Percentiles rank a stretch among this genome's conserved stretches.
Conservation (phyloP, 441 rosid species). For the Populus hybrid region DNA sequence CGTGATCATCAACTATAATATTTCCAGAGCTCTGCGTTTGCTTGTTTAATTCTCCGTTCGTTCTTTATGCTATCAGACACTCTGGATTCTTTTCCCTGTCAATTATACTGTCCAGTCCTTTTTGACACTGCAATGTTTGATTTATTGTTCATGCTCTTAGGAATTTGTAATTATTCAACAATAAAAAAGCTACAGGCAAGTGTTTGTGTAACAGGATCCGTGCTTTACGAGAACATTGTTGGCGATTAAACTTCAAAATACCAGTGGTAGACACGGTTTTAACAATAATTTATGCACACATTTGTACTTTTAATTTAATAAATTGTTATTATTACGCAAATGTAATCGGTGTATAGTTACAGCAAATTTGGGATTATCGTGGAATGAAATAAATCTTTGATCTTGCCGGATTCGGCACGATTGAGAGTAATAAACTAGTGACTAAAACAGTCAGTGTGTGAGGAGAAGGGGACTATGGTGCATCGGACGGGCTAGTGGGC, state of each 20-base stretch:
- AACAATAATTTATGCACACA: neutral
- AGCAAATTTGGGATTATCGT: neutral
- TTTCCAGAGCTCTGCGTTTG: neutral
- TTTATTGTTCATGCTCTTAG: neutral
- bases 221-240: neutral
- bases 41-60: neutral
- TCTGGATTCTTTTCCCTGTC: neutral
- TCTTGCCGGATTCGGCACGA: constrained; percentile 19
- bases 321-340: neutral
- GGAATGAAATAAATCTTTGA: neutral
- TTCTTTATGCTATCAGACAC: neutral
- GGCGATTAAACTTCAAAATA: neutral
- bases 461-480: neutral
- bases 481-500: neutral
- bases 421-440: neutral
- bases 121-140: neutral
- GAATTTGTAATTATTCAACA: neutral
- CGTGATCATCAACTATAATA: neutral
- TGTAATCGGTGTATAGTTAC: neutral
- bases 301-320: neutral
- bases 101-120: neutral
- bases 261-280: neutral
- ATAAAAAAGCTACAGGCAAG: neutral
- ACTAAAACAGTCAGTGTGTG: too few species aligned
- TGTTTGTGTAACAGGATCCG: neutral